Evolutionary conservation across 2,329 filamentous ascomycete species (phyloP), one percentile per base, ranked within the genome.

Genomic region (Lasiodiplodia hormozganensis): DNA sequence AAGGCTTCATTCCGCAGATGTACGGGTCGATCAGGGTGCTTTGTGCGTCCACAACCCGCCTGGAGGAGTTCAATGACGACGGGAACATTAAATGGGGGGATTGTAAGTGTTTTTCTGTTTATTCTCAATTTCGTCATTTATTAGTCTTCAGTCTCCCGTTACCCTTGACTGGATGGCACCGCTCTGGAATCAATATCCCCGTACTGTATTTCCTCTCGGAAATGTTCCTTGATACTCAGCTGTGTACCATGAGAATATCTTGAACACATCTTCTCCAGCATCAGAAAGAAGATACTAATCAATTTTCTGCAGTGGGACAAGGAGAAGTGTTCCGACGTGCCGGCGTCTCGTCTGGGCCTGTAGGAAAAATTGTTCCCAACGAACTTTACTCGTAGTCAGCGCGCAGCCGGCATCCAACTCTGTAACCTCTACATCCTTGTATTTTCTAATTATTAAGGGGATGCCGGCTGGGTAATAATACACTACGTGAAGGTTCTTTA

Each of bases 1-100:
- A 76, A 69, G 75, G 74, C 0, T 75, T 75, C 51, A 76, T 76
- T 38, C 76, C 76, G n/a, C 76, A 77, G 56, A 76, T 77, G 75
- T 77, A 75, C 62, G 74, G 76, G 7, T 77, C 74, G 28, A 74
- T 78, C 16, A 71, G 74, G 53, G 70, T 73, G 14, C 68, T 77
- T 2, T 77, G 74, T 65, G 72, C 74, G 4, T 70, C 73, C 4
- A 76, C 74, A 8, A 75, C 70, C 8, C 69, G 73, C 23, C 62
- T 78, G 34, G 72, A 77, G 54, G 73, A 74, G 28, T 77, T 77
- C 53, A 47, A 47, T 47, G 43, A 47, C n/a, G 43, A 47, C 3
- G n/a, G 43, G 2, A 4, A 47, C n/a, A 16, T 47, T 7, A 47
- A 47, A 14, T 47, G 43, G 43, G 43, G 43, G 8, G 43, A 47